phyloP scores from a whole-genome alignment of 2,329 filamentous ascomycete species.

The Aschersonia sp. region DNA sequence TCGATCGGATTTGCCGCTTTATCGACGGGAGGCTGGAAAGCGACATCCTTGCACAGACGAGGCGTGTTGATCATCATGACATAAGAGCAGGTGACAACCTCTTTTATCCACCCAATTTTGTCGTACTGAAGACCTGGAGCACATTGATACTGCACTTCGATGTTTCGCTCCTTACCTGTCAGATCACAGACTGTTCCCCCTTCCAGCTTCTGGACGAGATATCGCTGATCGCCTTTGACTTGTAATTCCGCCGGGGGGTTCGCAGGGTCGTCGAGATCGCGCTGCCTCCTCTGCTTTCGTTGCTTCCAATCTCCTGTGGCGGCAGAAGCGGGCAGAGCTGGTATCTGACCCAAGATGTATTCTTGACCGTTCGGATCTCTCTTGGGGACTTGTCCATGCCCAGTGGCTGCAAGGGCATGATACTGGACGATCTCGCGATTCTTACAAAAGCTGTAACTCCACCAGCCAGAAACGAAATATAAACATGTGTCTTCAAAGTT shows the following conservation, averaged over 20 bases:
- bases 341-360: constrained; percentile 56
- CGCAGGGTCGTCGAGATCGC: constrained; percentile 9
- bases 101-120: constrained; percentile 84
- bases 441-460: constrained; percentile 93
- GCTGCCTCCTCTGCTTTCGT: constrained; percentile 6
- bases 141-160: constrained; percentile 74
- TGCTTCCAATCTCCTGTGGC: constrained; percentile 8
- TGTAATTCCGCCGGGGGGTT: constrained; percentile 49
- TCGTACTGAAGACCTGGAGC: constrained; percentile 58
- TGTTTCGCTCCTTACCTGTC: constrained; percentile 64
- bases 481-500: constrained; percentile 73
- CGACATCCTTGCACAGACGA: constrained; percentile 72
- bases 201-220: constrained; percentile 68
- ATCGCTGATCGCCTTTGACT: constrained; percentile 69
- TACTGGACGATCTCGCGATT: constrained; percentile 79
- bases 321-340: constrained; percentile 14
- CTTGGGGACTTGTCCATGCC: constrained; percentile 57
- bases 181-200: constrained; percentile 77
- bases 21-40: constrained; percentile 69
- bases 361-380: constrained; percentile 64
- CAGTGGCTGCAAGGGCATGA: constrained; percentile 58
- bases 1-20: constrained; percentile 62
- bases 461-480: constrained; percentile 76
- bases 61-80: constrained; percentile 88
- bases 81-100: constrained; percentile 80